A percentile compares a stretch with the other conserved stretches of the same genome.
Evolutionary conservation across 768 basidiomycete species (phyloP).

Genomic region (Agaricus blazei): DNA sequence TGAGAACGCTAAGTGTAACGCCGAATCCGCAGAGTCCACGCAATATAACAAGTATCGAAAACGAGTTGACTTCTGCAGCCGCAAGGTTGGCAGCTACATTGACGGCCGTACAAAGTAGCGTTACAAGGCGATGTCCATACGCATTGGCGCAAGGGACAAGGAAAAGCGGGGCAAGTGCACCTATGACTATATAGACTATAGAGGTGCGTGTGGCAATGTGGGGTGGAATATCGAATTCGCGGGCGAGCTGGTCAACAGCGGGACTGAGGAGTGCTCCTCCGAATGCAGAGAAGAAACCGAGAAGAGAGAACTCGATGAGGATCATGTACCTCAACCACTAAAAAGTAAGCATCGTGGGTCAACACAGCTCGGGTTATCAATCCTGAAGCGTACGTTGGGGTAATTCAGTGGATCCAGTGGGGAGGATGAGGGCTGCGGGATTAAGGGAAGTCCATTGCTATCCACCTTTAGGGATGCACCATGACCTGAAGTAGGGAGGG

Average conservation of each 20-base stretch:
- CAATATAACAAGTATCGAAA: conserved; percentile 21
- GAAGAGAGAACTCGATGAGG: neutral
- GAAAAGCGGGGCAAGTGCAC: neutral
- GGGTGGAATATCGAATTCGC: neutral
- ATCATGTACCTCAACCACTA: conserved; percentile 2
- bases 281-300: neutral
- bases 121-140: conserved; percentile 10
- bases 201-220: neutral
- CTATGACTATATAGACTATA: neutral
- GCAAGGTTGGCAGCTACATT: conserved; percentile 26
- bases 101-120: conserved; percentile 26
- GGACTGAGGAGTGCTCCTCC: neutral
- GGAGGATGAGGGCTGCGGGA: conserved; percentile 35
- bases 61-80: conserved; percentile 26
- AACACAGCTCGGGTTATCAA: no score
- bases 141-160: neutral
- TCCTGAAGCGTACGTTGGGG: neutral
- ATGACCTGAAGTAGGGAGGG: conserved; percentile 1
- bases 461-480: conserved; percentile 22
- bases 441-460: conserved; percentile 30
- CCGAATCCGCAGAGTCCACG: conserved; percentile 25
- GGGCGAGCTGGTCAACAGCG: neutral
- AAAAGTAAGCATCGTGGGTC: no score
- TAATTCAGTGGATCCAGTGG: conserved; percentile 14
- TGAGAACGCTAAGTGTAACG: conserved; percentile 27